These are phyloP conservation scores for Backusella tarrabulga DNA, from an alignment of 192 early-diverging fungal genomes.

Conservation along the genomic window DNA sequence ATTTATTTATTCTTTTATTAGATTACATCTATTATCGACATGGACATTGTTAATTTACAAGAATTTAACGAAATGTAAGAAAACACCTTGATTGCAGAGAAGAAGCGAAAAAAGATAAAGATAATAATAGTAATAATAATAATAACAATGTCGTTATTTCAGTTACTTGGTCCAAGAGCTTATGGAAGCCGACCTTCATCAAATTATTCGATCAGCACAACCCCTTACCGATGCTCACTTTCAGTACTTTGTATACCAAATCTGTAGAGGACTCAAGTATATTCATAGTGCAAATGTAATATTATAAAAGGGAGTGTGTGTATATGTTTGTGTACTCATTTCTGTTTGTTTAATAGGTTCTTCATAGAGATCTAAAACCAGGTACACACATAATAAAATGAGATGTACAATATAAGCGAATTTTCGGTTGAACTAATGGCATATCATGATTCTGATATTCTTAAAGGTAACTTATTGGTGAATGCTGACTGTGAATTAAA, in stretches of 20 bases:
- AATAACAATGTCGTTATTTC: slow-evolving; percentile 4
- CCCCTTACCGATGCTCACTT: slow-evolving; percentile 94
- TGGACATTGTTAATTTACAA: slow-evolving; percentile 82
- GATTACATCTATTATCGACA: slow-evolving; percentile 66
- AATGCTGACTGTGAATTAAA: slow-evolving; percentile 98
- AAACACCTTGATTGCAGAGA: neutral
- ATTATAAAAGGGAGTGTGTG: slow-evolving; percentile 14
- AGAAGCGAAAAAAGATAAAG: too few species aligned
- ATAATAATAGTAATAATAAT: neutral
- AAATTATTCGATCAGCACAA: slow-evolving; percentile 93
- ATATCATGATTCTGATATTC: neutral
- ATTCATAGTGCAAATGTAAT: slow-evolving; percentile 98
- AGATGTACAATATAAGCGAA: neutral
- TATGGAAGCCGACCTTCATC: slow-evolving; percentile 99
- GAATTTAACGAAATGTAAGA: slow-evolving; percentile 90
- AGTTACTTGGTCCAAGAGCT: slow-evolving; percentile 94
- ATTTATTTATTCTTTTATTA: slow-evolving; percentile 10
- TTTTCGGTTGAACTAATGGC: neutral
- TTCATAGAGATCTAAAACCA: slow-evolving; percentile 97
- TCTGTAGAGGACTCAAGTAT: slow-evolving; percentile 96
- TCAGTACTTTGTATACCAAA: slow-evolving; percentile 99
- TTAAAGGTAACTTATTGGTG: slow-evolving; percentile 86
- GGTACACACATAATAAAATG: slow-evolving; percentile 32
- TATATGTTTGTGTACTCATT: neutral
- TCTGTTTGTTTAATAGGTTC: slow-evolving; percentile 41